These are phyloP conservation scores for Metarhizium guizhouense DNA, from an alignment of 2,329 filamentous ascomycete species.

Conservation along the genomic window DNA sequence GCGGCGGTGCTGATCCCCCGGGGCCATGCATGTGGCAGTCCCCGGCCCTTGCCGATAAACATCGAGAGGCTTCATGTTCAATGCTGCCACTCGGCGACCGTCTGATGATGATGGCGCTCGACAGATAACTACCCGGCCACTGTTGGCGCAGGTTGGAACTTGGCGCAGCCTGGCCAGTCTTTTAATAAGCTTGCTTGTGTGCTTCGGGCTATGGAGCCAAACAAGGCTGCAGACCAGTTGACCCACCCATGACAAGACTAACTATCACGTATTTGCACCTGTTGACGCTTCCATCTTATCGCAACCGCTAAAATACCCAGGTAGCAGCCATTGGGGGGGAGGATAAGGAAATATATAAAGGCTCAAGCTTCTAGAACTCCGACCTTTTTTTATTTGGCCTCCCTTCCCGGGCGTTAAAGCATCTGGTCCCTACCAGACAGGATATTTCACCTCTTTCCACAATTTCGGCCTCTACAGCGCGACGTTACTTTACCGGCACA, in stretches of 20 bases:
- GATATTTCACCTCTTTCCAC: too few species aligned
- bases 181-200: background rate
- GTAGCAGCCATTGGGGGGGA: too few species aligned
- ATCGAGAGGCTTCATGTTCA: too few species aligned
- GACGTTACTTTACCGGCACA: too few species aligned
- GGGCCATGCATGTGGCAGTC: conserved; percentile 2
- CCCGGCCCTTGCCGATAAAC: background rate
- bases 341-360: too few species aligned
- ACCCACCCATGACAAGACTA: background rate
- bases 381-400: too few species aligned
- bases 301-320: background rate
- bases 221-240: background rate
- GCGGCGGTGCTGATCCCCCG: conserved; percentile 9
- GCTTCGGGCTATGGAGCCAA: background rate
- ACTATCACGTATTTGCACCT: background rate
- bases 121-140: background rate
- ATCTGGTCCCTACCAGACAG: too few species aligned
- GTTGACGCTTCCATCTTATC: conserved; percentile 2
- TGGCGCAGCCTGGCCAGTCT: too few species aligned
- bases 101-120: background rate
- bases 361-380: too few species aligned
- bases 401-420: too few species aligned
- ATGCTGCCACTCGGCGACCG: background rate
- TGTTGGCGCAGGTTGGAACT: too few species aligned
- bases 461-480: too few species aligned